These are phyloP conservation scores for Daldinia grandis DNA, from an alignment of 495 filamentous ascomycete genomes.

Conservation along the genomic window DNA sequence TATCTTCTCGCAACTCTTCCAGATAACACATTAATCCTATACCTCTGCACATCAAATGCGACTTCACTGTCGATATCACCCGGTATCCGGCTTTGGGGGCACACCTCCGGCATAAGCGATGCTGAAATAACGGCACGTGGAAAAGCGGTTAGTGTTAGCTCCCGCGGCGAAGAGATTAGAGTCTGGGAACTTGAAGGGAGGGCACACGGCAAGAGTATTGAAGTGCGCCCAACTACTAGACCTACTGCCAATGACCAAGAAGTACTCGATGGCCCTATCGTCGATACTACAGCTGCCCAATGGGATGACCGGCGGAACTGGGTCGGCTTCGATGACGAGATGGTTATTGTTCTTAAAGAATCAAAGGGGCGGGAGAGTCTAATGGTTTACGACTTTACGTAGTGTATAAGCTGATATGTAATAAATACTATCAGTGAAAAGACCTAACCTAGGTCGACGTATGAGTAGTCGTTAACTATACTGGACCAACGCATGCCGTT, in stretches of 20 bases:
- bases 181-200: conserved; percentile 94
- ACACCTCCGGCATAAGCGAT: conserved; percentile 88
- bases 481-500: neutral
- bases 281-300: conserved; percentile 27
- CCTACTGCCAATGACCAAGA: conserved; percentile 24
- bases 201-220: conserved; percentile 54
- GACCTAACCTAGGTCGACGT: neutral
- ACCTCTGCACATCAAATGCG: conserved; percentile 79
- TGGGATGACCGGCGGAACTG: conserved; percentile 62
- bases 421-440: neutral
- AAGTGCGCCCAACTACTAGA: conserved; percentile 55
- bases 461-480: neutral
- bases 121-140: conserved; percentile 87
- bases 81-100: conserved; percentile 87
- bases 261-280: conserved; percentile 19
- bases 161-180: conserved; percentile 82
- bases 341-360: conserved; percentile 85
- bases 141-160: conserved; percentile 89
- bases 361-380: conserved; percentile 74
- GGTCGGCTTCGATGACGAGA: conserved; percentile 93
- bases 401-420: neutral
- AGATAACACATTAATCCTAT: conserved; percentile 91
- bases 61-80: conserved; percentile 72
- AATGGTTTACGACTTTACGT: conserved; percentile 93
- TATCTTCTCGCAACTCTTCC: conserved; percentile 88